phyloP scores from a whole-genome alignment of 2,329 filamentous ascomycete species.

The Nigrospora osmanthi region DNA sequence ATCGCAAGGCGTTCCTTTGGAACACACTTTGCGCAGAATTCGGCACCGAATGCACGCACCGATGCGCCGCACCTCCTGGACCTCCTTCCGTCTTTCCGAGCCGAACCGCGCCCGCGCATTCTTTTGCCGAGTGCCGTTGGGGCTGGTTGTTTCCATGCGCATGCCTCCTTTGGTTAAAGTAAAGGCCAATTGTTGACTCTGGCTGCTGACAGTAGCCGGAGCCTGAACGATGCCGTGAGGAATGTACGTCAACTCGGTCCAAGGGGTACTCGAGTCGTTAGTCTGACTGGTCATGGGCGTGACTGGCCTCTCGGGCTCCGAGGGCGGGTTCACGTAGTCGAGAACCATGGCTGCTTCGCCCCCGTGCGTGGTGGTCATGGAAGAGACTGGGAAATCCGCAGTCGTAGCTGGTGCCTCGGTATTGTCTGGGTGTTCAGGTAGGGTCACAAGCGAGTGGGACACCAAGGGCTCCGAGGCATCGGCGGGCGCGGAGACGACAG shows the following conservation, averaged over 20 bases:
- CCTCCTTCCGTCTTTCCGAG: conserved; percentile 51
- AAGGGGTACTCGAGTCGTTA: conserved; percentile 11
- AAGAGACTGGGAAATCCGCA: not conserved
- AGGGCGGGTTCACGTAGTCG: conserved; percentile 9
- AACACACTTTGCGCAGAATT: conserved; percentile 59
- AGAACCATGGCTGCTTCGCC: conserved; percentile 16
- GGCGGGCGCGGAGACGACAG: not conserved
- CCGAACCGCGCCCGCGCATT: conserved; percentile 52
- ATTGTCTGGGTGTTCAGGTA: not conserved
- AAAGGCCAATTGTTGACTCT: conserved; percentile 16
- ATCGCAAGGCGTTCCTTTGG: conserved; percentile 54
- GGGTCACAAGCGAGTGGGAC: not conserved
- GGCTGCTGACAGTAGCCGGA: conserved; percentile 19
- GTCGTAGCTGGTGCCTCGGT: not conserved
- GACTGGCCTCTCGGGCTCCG: not conserved
- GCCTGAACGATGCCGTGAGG: conserved; percentile 18
- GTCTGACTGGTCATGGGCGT: not conserved
- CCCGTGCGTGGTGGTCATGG: not conserved
- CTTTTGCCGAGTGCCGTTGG: conserved; percentile 38
- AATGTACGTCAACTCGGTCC: conserved; percentile 22
- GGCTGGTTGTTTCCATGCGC: conserved; percentile 39
- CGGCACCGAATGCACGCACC: conserved; percentile 60
- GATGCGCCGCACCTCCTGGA: conserved; percentile 56
- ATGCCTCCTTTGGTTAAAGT: conserved; percentile 38
- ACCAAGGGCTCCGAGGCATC: not conserved